phyloP scores from a whole-genome alignment of 108 stramenopile genomes.

The Fistulifera solaris region DNA sequence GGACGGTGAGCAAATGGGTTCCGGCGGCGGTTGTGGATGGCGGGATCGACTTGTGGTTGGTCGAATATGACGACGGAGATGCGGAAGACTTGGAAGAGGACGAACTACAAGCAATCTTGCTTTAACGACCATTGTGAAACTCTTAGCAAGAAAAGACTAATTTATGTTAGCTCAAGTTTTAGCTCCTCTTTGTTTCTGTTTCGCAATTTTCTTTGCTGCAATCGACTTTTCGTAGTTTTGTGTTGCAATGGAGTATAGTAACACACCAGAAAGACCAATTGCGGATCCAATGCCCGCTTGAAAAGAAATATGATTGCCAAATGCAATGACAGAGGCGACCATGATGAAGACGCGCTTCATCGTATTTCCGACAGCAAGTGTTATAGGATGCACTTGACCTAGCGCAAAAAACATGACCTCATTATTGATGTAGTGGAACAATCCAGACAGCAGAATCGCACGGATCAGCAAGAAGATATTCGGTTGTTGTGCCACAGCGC shows the following conservation, averaged over 20 bases:
- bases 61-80: conserved; percentile 9
- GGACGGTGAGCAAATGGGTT: not conserved
- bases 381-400: conserved; percentile 85
- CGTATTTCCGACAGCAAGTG: conserved; percentile 93
- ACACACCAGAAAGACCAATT: conserved; percentile 72
- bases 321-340: conserved; percentile 87
- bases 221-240: conserved; percentile 49
- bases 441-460: conserved; percentile 64
- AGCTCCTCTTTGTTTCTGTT: too few relatives aligned
- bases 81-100: conserved; percentile 4
- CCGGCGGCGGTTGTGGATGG: not conserved
- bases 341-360: conserved; percentile 92
- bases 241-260: conserved; percentile 73
- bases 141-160: too few relatives aligned
- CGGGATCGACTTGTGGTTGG: not conserved
- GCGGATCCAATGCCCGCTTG: conserved; percentile 70
- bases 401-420: conserved; percentile 94
- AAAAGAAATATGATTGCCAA: conserved; percentile 74
- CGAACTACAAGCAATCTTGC: not conserved
- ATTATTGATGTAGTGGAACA: conserved; percentile 93
- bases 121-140: too few relatives aligned
- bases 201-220: too few relatives aligned
- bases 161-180: too few relatives aligned
- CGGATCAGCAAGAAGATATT: conserved; percentile 24
- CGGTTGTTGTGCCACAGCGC: conserved; percentile 23